Evolutionary conservation across 1,284 basidiomycete genomes (phyloP).

Genomic region (Ustilago lituana): DNA sequence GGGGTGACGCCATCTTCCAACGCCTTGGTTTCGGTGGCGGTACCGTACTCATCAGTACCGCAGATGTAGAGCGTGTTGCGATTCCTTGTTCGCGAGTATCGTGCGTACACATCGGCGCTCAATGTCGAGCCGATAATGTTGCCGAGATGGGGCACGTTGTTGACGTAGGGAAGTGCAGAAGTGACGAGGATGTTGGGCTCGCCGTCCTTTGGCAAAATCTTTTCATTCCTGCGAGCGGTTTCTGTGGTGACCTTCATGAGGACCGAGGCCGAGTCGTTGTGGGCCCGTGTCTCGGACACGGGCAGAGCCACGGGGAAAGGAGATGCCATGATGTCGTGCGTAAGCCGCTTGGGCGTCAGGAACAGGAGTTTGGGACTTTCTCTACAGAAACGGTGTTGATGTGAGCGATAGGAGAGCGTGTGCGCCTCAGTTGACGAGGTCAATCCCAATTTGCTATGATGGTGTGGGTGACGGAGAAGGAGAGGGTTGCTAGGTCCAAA

Average conservation of each 20-base stretch:
- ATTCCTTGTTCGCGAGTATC: constrained; percentile 75
- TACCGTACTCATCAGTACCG: constrained; percentile 99
- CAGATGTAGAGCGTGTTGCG: constrained; percentile 79
- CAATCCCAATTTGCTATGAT: background rate
- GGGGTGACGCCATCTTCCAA: constrained; percentile 91
- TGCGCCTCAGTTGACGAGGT: background rate
- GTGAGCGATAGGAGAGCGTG: background rate
- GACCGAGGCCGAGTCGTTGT: constrained; percentile 44
- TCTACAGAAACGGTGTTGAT: background rate
- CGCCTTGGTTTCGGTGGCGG: constrained; percentile 96
- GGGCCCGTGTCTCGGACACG: constrained; percentile 42
- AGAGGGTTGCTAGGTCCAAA: too few relatives aligned
- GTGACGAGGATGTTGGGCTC: constrained; percentile 78
- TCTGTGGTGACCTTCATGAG: constrained; percentile 61
- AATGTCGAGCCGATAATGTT: constrained; percentile 97
- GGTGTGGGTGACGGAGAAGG: background rate
- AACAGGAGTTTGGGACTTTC: background rate
- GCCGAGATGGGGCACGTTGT: constrained; percentile 98
- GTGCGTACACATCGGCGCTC: constrained; percentile 94
- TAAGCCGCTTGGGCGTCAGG: constrained; percentile 13
- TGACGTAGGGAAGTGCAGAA: constrained; percentile 94
- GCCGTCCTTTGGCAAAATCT: constrained; percentile 59
- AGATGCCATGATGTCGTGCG: constrained; percentile 60
- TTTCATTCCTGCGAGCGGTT: constrained; percentile 43
- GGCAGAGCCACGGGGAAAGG: constrained; percentile 60